Base-by-base conservation (phyloP, 2,329 filamentous ascomycete species). In the Venturia aucupariae region DNA sequence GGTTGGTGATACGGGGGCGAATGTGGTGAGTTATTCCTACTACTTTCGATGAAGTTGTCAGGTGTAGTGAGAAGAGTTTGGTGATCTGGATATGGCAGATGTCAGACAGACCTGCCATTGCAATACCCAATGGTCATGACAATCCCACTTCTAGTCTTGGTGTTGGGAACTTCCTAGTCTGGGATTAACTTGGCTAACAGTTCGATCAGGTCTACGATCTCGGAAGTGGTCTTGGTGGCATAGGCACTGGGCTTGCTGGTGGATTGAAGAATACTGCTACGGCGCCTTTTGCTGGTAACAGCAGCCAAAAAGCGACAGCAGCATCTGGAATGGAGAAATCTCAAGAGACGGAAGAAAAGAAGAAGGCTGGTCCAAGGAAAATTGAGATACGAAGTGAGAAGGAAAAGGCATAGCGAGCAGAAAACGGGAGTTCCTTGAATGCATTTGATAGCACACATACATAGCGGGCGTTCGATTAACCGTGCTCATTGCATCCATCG, bases 1-100 rank as follows among this genome's bases (percentile, higher is more conserved):
- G 27, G 51, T 69, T 19, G 57, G 66, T 41, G 68, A 69, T 63
- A 68, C 67, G 5, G 57, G 66, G 19, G 66, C 64, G 17, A 68
- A 68, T 59, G 66, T 66, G 10, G 65, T 69, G 35, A 65, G 67
- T 24, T 48, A 2, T 60, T n/a, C 39, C 35, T 55, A 38, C 11
- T 41, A 13, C 39, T 13, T 13, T 13, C 3, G 7, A 15, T 7
- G 13, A 11, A 41, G 6, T 11, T 41, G 38, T 5, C 13, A 13
- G 7, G 3, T 41, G 39, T 10, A 41, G 5, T 41, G 7, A 15
- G 11, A 41, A 4, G 39, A 8, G 1, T 38, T 11, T 38, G 35
- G 35, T 38, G 35, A 11, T 8, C 35, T 38, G n/a, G n/a, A n/a
- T 38, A 11, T 41, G 39, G 39, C 39, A 41, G n/a, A n/a, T n/a